Base-by-base conservation (phyloP, 805 yeast species). In the Candida nitratophila region DNA sequence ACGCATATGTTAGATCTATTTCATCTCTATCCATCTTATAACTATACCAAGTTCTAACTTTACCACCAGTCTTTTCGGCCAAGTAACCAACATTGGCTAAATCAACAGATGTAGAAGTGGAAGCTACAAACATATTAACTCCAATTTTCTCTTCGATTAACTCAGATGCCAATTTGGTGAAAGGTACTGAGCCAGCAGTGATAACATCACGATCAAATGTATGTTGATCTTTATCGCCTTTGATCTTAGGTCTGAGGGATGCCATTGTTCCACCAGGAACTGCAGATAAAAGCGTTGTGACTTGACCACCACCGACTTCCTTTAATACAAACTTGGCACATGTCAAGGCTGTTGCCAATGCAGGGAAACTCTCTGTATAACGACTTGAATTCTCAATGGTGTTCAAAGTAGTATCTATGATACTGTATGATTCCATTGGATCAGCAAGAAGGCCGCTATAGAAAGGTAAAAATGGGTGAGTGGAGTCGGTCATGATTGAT, bases 241-340 rank as follows among this genome's bases (percentile, higher is more conserved):
- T 53, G 4, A 67, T 66, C 51, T 72, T 77, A 44, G 63, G 65
- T n/a, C 68, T 65, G 43, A 83, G 69, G 10, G 74, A 69, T 4
- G 96, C 96, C 0, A 88, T 83, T 0, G 96, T 96, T 73, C 79
- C 73, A 1, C 86, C 74, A 7, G 99, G 96, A 34, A 88, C 61
- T 2, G 81, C 66, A 2, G 86, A 73, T 36, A 90, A 64, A 4
- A 85, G 61, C 0, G 86, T 74, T 20, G 83, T 74, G 30, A 91
- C 80, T 53, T 90, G 86, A 47, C 98, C 99, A 48, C 93, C 93
- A 9, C 93, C 96, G 30, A 72, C 73, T 20, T 66, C 63, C 37
- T 72, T 72, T 24, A 89, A 66, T 7, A 88, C 81, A 42, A 76
- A 57, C 52, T 71, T 65, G 0, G 95, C 91, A 2, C 83, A 79